Conservation (phyloP, 768 basidiomycete genomes). For the Tubosaeta sp. region DNA sequence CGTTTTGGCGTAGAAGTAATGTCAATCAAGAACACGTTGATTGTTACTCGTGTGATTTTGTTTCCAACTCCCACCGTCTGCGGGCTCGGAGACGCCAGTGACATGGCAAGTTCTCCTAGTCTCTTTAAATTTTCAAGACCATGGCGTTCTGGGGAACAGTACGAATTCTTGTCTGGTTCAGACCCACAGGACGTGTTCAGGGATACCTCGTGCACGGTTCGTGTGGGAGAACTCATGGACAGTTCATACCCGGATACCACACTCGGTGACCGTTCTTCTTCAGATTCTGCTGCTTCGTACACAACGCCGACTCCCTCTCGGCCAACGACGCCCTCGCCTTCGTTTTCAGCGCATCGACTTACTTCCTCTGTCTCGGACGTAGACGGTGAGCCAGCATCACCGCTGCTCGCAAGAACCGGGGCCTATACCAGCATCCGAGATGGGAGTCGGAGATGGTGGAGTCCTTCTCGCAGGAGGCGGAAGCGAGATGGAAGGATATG, state of each 20-base stretch:
- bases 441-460: slow-evolving; percentile 57
- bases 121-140: slow-evolving; percentile 11
- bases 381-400: slow-evolving; percentile 55
- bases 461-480: slow-evolving; percentile 46
- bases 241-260: slow-evolving; percentile 25
- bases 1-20: slow-evolving; percentile 38
- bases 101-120: slow-evolving; percentile 18
- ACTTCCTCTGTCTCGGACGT: slow-evolving; percentile 58
- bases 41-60: not conserved
- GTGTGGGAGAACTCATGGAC: slow-evolving; percentile 8
- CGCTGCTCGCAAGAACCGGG: slow-evolving; percentile 34
- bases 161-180: slow-evolving; percentile 43
- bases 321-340: slow-evolving; percentile 55
- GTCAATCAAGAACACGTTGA: not conserved
- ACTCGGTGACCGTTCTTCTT: slow-evolving; percentile 20
- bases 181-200: slow-evolving; percentile 39
- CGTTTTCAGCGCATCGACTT: slow-evolving; percentile 44
- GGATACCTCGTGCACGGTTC: slow-evolving; percentile 7
- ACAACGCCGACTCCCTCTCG: slow-evolving; percentile 62
- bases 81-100: slow-evolving; percentile 3
- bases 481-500: slow-evolving; percentile 44
- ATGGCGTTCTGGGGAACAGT: slow-evolving; percentile 30
- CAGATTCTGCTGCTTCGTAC: slow-evolving; percentile 26
- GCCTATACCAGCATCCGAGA: slow-evolving; percentile 39
- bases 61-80: slow-evolving; percentile 7